Conservation (phyloP, 805 yeast genomes). For the Brettanomyces sp. region DNA sequence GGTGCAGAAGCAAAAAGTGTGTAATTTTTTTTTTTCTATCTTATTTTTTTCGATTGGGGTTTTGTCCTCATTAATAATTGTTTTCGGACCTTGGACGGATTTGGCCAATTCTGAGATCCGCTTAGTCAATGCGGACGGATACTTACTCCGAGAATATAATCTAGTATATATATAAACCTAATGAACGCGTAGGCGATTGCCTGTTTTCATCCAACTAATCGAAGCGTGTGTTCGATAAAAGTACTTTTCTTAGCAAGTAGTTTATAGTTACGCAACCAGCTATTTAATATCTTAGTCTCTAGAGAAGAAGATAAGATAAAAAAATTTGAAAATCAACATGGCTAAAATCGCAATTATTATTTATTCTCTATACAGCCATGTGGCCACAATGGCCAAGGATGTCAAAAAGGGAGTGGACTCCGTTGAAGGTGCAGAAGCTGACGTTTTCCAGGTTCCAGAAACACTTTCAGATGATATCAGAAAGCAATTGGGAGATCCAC, state of each 20-base stretch:
- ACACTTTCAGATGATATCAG: conserved; percentile 58
- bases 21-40: no score
- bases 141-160: background rate
- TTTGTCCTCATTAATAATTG: no score
- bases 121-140: no score
- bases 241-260: no score
- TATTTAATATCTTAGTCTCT: background rate
- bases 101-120: no score
- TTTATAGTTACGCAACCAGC: background rate
- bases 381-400: conserved; percentile 57
- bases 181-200: background rate
- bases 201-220: no score
- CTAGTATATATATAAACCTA: background rate
- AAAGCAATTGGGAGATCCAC: conserved; percentile 56
- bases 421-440: conserved; percentile 59
- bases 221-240: no score
- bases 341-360: conserved; percentile 62
- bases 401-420: conserved; percentile 56
- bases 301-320: background rate
- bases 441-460: conserved; percentile 71
- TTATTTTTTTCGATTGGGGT: no score
- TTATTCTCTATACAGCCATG: conserved; percentile 77
- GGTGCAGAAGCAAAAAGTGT: no score
- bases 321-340: conserved; percentile 13
- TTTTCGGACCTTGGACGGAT: no score